phyloP scores from a whole-genome alignment of 148 eudicot species.

The Cornus controversa region DNA sequence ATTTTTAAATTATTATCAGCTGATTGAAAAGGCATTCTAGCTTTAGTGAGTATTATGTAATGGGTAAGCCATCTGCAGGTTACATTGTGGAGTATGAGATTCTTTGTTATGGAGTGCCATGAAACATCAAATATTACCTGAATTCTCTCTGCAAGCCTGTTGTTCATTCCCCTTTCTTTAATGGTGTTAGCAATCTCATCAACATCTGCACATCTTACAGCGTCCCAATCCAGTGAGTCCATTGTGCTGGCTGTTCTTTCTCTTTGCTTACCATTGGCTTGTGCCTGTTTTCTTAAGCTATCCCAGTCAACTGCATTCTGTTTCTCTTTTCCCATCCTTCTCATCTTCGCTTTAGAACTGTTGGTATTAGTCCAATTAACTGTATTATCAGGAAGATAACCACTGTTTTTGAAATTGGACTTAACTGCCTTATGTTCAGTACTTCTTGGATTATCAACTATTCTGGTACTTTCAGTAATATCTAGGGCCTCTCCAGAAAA shows the following conservation, averaged over 20 bases:
- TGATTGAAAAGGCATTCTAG: conserved; percentile 12
- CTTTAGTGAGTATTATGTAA: not conserved
- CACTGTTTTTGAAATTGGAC: conserved; percentile 26
- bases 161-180: conserved; percentile 95
- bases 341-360: conserved; percentile 40
- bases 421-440: conserved; percentile 26
- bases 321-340: conserved; percentile 45
- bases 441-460: conserved; percentile 18
- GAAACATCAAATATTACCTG: conserved; percentile 42
- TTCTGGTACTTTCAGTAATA: conserved; percentile 39
- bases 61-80: not conserved
- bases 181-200: conserved; percentile 76
- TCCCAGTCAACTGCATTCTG: conserved; percentile 73
- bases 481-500: conserved; percentile 32
- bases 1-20: conserved; percentile 23
- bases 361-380: conserved; percentile 15
- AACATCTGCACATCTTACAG: conserved; percentile 75
- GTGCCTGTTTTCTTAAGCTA: conserved; percentile 59
- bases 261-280: conserved; percentile 38
- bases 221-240: conserved; percentile 96
- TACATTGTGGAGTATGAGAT: conserved; percentile 3
- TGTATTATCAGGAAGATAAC: conserved; percentile 19
- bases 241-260: conserved; percentile 51
- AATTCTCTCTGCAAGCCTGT: conserved; percentile 87
- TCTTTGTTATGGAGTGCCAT: not conserved